Evolutionary conservation across 306 rosid species (phyloP).

Genomic region (Vigna trinervia): DNA sequence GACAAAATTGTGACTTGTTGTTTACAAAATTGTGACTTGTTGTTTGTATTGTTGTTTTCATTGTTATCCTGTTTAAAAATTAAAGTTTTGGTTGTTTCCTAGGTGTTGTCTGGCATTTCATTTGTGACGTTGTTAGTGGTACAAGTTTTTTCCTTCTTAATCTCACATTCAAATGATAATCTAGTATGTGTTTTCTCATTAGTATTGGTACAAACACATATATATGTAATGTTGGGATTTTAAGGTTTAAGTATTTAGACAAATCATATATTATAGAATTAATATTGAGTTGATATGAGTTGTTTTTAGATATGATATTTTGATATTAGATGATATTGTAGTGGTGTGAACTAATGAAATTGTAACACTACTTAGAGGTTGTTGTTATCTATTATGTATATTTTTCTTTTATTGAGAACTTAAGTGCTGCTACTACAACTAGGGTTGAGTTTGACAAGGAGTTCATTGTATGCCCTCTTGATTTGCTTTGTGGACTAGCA

Average conservation of each 20-base stretch:
- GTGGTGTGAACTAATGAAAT: conserved; percentile 12
- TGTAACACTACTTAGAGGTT: not conserved
- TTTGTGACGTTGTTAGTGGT: conserved; percentile 31
- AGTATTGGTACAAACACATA: too few relatives aligned
- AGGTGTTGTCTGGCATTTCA: conserved; percentile 11
- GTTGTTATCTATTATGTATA: not conserved
- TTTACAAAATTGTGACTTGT: too few relatives aligned
- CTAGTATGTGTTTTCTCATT: not conserved
- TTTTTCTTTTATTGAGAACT: not conserved
- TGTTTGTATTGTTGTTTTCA: too few relatives aligned
- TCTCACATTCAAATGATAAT: conserved; percentile 15
- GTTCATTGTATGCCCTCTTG: conserved; percentile 85
- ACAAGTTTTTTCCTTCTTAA: conserved; percentile 14
- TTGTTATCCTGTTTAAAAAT: not conserved
- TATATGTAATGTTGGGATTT: too few relatives aligned
- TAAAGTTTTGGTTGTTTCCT: not conserved
- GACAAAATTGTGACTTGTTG: too few relatives aligned
- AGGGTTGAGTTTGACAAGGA: conserved; percentile 37
- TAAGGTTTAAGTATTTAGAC: not conserved
- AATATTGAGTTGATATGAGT: not conserved
- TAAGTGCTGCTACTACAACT: not conserved
- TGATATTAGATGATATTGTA: not conserved
- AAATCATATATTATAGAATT: not conserved
- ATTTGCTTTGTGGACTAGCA: conserved; percentile 93
- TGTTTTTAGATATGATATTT: not conserved